phyloP scores from a whole-genome alignment of 257 asterid genomes.

The Primulina huaijiensis region DNA sequence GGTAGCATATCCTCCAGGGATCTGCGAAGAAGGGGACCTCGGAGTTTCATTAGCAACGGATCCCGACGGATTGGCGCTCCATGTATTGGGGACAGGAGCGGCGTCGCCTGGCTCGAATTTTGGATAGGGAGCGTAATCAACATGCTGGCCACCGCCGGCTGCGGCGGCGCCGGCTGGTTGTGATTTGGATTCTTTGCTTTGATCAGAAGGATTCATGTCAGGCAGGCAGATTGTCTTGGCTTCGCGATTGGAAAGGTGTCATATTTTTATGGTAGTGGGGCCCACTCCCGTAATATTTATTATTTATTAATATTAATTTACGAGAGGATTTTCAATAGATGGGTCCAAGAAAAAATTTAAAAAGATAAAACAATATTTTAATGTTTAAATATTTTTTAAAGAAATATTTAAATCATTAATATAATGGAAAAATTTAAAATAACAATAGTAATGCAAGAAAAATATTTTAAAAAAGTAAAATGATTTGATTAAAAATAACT shows the following conservation, averaged over 20 bases:
- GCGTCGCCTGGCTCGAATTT: constrained; percentile 65
- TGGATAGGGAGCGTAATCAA: constrained; percentile 77
- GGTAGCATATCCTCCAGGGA: constrained; percentile 36
- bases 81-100: constrained; percentile 50
- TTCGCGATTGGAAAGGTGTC: background rate
- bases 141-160: constrained; percentile 16
- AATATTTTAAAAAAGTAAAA: too few relatives aligned
- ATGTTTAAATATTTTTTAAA: too few relatives aligned
- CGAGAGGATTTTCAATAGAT: too few relatives aligned
- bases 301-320: too few relatives aligned
- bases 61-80: constrained; percentile 46
- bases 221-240: background rate
- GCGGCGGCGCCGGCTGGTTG: constrained; percentile 15
- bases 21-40: constrained; percentile 24
- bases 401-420: too few relatives aligned
- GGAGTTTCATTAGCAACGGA: constrained; percentile 33
- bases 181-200: constrained; percentile 21
- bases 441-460: too few relatives aligned
- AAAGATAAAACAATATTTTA: too few relatives aligned
- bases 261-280: too few relatives aligned
- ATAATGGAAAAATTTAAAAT: too few relatives aligned
- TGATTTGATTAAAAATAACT: too few relatives aligned
- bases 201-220: background rate
- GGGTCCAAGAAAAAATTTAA: too few relatives aligned
- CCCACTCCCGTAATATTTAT: too few relatives aligned